Percentiles rank a stretch among this genome's conserved stretches.
These are phyloP conservation scores for Puccinia coronata DNA, from an alignment of 1,284 basidiomycete genomes.

Conservation along the genomic window DNA sequence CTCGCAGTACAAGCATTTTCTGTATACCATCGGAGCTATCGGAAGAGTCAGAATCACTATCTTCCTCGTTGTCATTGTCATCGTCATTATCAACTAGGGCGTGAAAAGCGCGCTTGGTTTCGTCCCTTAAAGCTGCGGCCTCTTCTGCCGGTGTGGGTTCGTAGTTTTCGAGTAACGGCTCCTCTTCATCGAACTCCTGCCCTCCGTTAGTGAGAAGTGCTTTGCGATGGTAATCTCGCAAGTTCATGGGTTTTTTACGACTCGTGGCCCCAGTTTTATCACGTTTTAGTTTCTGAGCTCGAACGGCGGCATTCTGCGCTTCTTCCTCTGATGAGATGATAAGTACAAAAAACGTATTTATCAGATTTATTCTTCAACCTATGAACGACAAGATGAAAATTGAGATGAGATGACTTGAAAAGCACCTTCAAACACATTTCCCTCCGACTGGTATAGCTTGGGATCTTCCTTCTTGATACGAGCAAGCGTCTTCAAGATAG, in stretches of 20 bases:
- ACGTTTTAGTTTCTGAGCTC: constrained; percentile 49
- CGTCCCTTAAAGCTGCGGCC: constrained; percentile 72
- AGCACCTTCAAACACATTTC: constrained; percentile 74
- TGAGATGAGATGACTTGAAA: constrained; percentile 14
- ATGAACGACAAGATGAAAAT: constrained; percentile 21
- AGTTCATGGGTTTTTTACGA: constrained; percentile 59
- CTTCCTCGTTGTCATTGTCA: no score
- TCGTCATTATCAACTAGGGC: constrained; percentile 63
- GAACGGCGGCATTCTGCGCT: constrained; percentile 55
- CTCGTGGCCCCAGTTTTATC: constrained; percentile 56
- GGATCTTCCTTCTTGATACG: constrained; percentile 83
- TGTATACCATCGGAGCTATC: constrained; percentile 62
- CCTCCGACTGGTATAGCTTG: constrained; percentile 72
- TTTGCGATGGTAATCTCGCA: constrained; percentile 62
- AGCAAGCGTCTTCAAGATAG: constrained; percentile 86
- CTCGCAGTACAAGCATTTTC: constrained; percentile 67
- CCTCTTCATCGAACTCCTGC: constrained; percentile 47
- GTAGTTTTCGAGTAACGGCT: constrained; percentile 30
- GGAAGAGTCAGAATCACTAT: constrained; percentile 61
- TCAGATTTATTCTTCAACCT: not conserved
- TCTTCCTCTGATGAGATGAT: constrained; percentile 55
- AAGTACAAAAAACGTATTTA: not conserved
- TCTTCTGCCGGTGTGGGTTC: constrained; percentile 74
- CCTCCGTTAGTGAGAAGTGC: constrained; percentile 58
- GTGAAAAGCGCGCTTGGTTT: constrained; percentile 79